Evolutionary conservation across 164 flowering plant species (phyloP), one percentile per base, ranked within the genome.

Genomic region (Chimonanthus salicifolius): DNA sequence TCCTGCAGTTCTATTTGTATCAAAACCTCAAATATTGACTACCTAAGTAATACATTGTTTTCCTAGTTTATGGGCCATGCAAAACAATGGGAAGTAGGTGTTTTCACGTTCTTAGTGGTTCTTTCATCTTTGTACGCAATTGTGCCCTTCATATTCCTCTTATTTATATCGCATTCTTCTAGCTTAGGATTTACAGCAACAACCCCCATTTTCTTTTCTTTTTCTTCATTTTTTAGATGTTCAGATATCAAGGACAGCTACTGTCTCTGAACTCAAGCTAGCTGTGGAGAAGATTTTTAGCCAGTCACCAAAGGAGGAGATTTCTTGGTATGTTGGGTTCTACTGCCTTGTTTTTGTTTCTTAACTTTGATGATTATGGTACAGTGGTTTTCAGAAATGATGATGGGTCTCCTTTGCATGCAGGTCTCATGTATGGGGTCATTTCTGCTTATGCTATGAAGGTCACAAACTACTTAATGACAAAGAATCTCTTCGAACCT

Each of bases 371-470:
- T 65, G 10, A 43, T 11, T 6, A 10, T 5, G 1, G 64, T 11
- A 5, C 20, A 62, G 1, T 11, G 20, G 5, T 62, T 62, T 1
- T 33, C 33, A 33, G 33, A 33, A 33, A 33, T 33, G 33, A 33
- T 33, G 33, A 33, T 33, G 33, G 33, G 33, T 33, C 33, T 33
- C 33, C 33, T 33, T 33, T 33, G 33, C 33, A 18, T 85, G 82
- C 48, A 92, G 97, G 97, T 75, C 86, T 15, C 94, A 88, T 76
- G 91, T 92, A 3, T 94, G 98, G 97, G 87, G 91, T 3, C 97
- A 89, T 76, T 94, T 94, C 79, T 94, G 98, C 84, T 78, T 94
- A 58, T 83, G 80, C 75, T 91, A 78, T 79, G 79, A 83, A 16
- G 88, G 87, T 65, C 81, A 83, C 71, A 90, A 88, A 84, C 84